Base-by-base conservation (phyloP, 2,329 filamentous ascomycete species). In the Cercospora beticola region DNA sequence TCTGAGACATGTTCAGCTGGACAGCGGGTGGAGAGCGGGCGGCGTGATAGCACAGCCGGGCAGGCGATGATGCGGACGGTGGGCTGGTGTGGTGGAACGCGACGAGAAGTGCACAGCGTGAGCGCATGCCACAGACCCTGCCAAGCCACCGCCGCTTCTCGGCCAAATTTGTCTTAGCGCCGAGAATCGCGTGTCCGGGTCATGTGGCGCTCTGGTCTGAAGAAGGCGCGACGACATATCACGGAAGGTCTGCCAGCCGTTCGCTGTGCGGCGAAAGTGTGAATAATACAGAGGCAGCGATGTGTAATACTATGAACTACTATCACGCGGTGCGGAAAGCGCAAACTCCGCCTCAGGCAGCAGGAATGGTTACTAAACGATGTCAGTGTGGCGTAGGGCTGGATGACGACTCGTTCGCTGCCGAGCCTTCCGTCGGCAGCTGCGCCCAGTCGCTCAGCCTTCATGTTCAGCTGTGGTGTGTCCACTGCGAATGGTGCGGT, bases 401-500 rank as follows among this genome's bases (percentile, higher is more conserved):
- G 18, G 43, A 54, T 63, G 61, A 63, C 49, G 62, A 43, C 18
- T 30, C 16, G 21, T 7, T 23, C 16, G 40, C 33, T 16, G 36
- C 59, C 59, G 31, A 64, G 49, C 30, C 52, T 16, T 40, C 49
- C 31, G 62, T 23, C 16, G 30, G 31, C 43, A 23, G 46, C 62
- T 57, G 28, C 49, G 62, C 62, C 62, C 28, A 40, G 46, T 43
- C 33, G 62, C 62, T 64, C 62, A 40, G 62, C 62, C 62, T 21
- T 57, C 62, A 10, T 33, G 28, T 40, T 64, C 62, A 64, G 62
- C 62, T 64, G n/a, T n/a, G n/a, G n/a, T n/a, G n/a, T n/a, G 62
- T 18, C 52, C 54, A 58, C 52, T 64, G 33, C 26, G 46, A 52
- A n/a, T 63, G 31, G 21, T 12, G 40, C 59, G 59, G 60, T 28